Percentiles rank a stretch among this genome's conserved stretches.
phyloP scores from a whole-genome alignment of 1,284 basidiomycete genomes.

The Lentinus polychrous region DNA sequence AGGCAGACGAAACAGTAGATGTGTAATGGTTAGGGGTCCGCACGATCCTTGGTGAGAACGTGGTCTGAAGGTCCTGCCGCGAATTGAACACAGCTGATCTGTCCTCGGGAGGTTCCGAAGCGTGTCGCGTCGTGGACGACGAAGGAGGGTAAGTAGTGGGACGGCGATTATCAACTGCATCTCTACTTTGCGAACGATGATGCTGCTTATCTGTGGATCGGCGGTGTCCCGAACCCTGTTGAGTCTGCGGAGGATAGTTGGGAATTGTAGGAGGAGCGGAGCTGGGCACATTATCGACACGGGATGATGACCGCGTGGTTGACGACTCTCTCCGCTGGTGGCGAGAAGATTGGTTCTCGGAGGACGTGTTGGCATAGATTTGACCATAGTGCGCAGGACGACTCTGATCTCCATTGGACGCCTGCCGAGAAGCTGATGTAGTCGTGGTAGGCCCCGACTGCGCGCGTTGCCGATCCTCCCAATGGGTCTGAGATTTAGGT shows the following conservation, averaged over 20 bases:
- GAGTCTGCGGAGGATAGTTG: background rate
- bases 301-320: too few relatives aligned
- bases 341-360: background rate
- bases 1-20: constrained; percentile 9
- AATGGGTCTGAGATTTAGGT: constrained; percentile 1
- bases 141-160: constrained; percentile 7
- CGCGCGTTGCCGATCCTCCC: constrained; percentile 3
- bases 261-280: background rate
- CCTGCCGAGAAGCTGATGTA: constrained; percentile 10
- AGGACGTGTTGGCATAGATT: background rate
- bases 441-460: constrained; percentile 1
- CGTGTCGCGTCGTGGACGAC: constrained; percentile 15
- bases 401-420: background rate
- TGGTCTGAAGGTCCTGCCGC: constrained; percentile 44
- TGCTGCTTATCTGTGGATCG: background rate
- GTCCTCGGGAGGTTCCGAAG: constrained; percentile 12
- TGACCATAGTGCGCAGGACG: background rate
- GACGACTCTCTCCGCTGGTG: background rate
- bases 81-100: constrained; percentile 36
- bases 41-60: constrained; percentile 58
- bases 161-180: background rate
- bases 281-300: background rate
- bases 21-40: constrained; percentile 56
- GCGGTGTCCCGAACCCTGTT: background rate
- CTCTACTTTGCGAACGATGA: background rate